Base-by-base conservation (phyloP, 441 rosid genomes). In the Macaranga tanarius region DNA sequence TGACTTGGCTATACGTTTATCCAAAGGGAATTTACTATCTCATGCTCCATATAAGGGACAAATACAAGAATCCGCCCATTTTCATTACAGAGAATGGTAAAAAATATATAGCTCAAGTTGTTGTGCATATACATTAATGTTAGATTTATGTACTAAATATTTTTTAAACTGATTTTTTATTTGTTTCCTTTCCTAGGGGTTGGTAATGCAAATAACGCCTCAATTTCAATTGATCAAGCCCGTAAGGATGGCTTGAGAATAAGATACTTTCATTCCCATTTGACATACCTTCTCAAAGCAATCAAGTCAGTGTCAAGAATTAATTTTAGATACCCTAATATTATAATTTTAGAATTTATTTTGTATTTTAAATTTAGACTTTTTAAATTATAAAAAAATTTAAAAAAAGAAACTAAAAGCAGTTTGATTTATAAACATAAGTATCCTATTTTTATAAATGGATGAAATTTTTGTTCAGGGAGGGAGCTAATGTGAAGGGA, bases 11-110 rank as follows among this genome's bases (percentile, higher is more conserved):
- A 5, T 77, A 26, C 62, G 72, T 85, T 5, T 81, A 80, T 62
- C 90, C 90, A n/a, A 64, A 59, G 52, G 90, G 89, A 59, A 55
- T 85, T 47, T 17, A 71, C 10, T 62, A 85, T 54, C 73, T 85
- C 10, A 50, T 88, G 67, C n/a, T 80, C 26, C 75, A 85, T 62
- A 56, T 64, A 6, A 80, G 69, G 75, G 64, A 57, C 16, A 84
- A 81, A 2, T 88, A 86, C 75, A 75, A 78, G 9, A 75, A 82
- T 70, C 86, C 86, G 1, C 57, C 81, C 2, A 77, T 86, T 44
- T 86, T 74, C 70, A 82, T 86, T 8, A 86, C 89, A 10, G 90
- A 88, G 40, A 86, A 88, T 60, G 88, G 92, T 85, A 73, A 47
- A 44, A 28, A 17, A n/a, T 5, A 31, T 31, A 17, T 2, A 38